Percentiles rank a stretch among this genome's conserved stretches.
These are phyloP conservation scores for Sporothrix inflata DNA, from an alignment of 2,329 filamentous ascomycete species.

Conservation along the genomic window DNA sequence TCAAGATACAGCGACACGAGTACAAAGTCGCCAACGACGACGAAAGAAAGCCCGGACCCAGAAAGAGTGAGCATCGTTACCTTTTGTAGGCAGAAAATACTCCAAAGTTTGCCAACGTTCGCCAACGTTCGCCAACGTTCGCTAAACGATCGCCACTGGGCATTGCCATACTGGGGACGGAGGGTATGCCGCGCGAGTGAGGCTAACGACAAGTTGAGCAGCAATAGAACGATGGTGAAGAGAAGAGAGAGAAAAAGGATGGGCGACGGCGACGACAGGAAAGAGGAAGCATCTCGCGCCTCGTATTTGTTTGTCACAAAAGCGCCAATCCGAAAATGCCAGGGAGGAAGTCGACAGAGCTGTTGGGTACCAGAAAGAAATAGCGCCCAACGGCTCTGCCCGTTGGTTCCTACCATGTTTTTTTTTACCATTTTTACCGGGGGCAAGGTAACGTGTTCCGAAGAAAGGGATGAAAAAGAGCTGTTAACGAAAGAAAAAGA, in stretches of 20 bases:
- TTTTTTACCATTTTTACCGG: neutral
- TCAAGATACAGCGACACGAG: neutral
- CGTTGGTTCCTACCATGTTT: neutral
- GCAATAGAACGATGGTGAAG: neutral
- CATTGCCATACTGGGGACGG: neutral
- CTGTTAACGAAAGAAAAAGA: neutral
- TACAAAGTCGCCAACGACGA: neutral
- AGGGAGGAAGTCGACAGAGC: neutral
- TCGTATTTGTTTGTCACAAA: no score
- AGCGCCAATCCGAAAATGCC: no score
- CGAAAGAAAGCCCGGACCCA: neutral
- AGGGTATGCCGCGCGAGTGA: neutral
- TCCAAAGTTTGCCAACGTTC: neutral
- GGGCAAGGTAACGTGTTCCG: neutral
- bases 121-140: neutral
- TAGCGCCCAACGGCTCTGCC: slow-evolving; percentile 18
- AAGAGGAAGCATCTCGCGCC: neutral
- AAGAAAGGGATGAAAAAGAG: neutral
- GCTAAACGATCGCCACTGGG: neutral
- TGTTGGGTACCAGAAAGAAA: neutral
- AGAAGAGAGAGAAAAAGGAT: neutral
- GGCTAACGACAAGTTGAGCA: neutral
- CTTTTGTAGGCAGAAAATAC: neutral
- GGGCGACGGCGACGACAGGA: neutral
- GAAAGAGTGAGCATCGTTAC: neutral